Evolutionary conservation across 176 grass and related monocot genomes (phyloP), one percentile per base, ranked within the genome.

Genomic region (Musa troglodytarum): DNA sequence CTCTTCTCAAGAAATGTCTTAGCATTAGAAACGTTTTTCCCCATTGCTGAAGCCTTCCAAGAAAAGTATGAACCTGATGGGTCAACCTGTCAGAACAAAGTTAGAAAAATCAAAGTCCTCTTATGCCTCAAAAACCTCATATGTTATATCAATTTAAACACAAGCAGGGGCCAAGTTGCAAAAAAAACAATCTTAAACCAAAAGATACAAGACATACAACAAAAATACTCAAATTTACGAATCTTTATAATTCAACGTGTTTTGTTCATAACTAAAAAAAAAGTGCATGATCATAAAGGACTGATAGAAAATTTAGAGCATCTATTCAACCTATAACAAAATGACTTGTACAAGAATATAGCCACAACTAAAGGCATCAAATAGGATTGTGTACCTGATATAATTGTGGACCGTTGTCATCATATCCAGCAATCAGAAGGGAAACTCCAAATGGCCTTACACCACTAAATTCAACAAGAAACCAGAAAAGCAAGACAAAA

Each of bases 21-120:
- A 49, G 95, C 95, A 80, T 99, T 99, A 56, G 95, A 99, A 28
- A 99, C 90, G 56, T 99, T 99, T 87, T 99, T 99, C 3, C 95
- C 95, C 90, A 94, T 99, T 24, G 95, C 95, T 84, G 95, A 99
- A 71, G 95, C 95, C 81, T 99, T 99, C 95, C 95, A 94, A 16
- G 95, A 94, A 77, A 99, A 99, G 78, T 99, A 99, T 10, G 95
- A 99, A 73, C 95, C 95, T 75, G 95, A 99, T 20, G 95, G 90
- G 54, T 99, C 95, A 77, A 99, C 95, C 95, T 99, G 74, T 51
- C 22, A 73, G 28, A 29, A 52, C 23, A 72, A 73, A 52, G 29
- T 56, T 14, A 10, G 17, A 11, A 77, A 50, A 79, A 17, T 4
- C 20, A 5, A 54, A 76, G 51, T 79, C 16, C 77, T 50, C 34